Evolutionary conservation across 1,284 basidiomycete genomes (phyloP).

Genomic region (Cutaneotrichosporon sp.): DNA sequence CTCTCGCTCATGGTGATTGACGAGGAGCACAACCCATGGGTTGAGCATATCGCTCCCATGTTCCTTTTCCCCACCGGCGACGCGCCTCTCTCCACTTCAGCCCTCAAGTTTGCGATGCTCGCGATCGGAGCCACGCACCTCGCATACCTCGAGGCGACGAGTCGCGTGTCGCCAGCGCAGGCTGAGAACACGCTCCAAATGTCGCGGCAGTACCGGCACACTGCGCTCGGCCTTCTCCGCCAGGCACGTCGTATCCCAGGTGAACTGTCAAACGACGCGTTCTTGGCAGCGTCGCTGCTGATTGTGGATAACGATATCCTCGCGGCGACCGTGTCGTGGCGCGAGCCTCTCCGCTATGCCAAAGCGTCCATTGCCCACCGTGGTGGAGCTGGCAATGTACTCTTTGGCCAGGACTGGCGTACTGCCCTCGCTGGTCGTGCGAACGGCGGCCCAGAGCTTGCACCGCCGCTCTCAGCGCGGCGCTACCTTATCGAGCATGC

Average conservation of each 20-base stretch:
- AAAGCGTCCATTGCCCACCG: conserved; percentile 31
- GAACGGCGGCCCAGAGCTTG: conserved; percentile 3
- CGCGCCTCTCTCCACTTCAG: conserved; percentile 32
- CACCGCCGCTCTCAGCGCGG: conserved; percentile 13
- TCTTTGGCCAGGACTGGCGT: conserved; percentile 30
- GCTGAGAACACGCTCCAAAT: conserved; percentile 28
- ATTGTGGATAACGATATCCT: conserved; percentile 38
- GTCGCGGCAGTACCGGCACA: conserved; percentile 30
- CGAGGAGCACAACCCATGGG: conserved; percentile 46
- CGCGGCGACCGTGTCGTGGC: conserved; percentile 35
- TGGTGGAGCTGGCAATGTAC: conserved; percentile 35
- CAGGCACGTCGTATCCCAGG: conserved; percentile 27
- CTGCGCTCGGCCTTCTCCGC: conserved; percentile 32
- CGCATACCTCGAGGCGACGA: conserved; percentile 24
- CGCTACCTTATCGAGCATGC: conserved; percentile 38
- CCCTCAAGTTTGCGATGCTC: conserved; percentile 39
- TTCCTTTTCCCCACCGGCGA: conserved; percentile 39
- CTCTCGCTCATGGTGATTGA: conserved; percentile 44
- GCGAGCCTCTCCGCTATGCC: conserved; percentile 36
- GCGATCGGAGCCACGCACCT: conserved; percentile 40
- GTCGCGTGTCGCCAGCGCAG: not conserved
- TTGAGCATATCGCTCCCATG: conserved; percentile 40
- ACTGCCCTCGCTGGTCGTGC: conserved; percentile 13
- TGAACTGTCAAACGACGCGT: conserved; percentile 38
- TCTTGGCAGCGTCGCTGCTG: conserved; percentile 34